A percentile compares a stretch with the other conserved stretches of the same genome.
These are phyloP conservation scores for Cyberlindnera nakhonratchasimensis DNA, from an alignment of 805 yeast species.

Conservation along the genomic window DNA sequence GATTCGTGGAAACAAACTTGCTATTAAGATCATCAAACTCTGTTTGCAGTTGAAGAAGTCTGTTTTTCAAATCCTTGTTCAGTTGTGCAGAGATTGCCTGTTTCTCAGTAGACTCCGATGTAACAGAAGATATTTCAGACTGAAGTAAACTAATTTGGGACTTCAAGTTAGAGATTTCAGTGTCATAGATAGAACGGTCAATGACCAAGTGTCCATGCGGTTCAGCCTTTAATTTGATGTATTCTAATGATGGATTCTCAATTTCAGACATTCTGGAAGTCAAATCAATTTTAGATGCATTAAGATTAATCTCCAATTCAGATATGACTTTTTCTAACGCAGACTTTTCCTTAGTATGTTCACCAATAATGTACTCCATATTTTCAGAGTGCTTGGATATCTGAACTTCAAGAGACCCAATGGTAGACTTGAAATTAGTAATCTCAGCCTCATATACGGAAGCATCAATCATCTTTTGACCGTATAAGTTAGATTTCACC, in stretches of 20 bases:
- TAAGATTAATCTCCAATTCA: constrained; percentile 10
- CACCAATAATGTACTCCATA: constrained; percentile 18
- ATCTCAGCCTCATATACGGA: constrained; percentile 1
- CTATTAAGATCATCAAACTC: constrained; percentile 6
- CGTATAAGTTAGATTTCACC: constrained; percentile 28
- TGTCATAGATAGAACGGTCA: constrained; percentile 2
- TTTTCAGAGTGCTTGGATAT: too few relatives aligned
- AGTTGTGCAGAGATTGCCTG: constrained; percentile 11
- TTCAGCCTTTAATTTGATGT: constrained; percentile 28
- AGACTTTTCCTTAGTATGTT: constrained; percentile 24
- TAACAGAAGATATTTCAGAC: constrained; percentile 1
- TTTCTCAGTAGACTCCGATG: constrained; percentile 10
- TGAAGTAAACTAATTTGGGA: constrained; percentile 5
- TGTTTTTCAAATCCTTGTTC: constrained; percentile 18
- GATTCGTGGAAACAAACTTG: background rate
- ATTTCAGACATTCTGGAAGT: background rate
- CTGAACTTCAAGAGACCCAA: constrained; percentile 2
- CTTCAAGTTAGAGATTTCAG: constrained; percentile 2
- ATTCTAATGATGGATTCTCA: constrained; percentile 33
- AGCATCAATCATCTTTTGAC: constrained; percentile 13
- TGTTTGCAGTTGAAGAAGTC: constrained; percentile 1
- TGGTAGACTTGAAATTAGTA: constrained; percentile 4
- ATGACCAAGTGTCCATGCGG: constrained; percentile 21
- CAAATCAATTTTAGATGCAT: constrained; percentile 16
- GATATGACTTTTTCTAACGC: constrained; percentile 8